Evolutionary conservation across 768 basidiomycete genomes (phyloP).

Genomic region (Suillus discolor): DNA sequence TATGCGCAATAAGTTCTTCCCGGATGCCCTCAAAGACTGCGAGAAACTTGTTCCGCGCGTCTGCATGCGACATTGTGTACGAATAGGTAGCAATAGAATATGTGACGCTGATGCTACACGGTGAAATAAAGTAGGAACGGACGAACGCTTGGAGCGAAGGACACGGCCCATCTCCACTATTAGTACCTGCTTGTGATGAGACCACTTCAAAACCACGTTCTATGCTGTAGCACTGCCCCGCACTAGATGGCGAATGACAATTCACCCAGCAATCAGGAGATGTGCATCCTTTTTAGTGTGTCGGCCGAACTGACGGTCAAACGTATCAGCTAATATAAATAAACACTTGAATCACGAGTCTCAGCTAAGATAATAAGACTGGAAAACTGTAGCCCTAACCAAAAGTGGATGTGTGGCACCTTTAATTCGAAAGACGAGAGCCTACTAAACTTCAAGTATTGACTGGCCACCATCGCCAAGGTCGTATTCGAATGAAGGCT

Average conservation of each 20-base stretch:
- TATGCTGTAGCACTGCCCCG: background rate
- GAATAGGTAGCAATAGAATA: background rate
- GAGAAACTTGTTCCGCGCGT: slow-evolving; percentile 67
- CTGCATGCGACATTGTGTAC: slow-evolving; percentile 31
- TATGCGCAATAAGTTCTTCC: slow-evolving; percentile 74
- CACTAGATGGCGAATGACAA: background rate
- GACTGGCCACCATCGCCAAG: background rate
- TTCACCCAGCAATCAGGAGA: background rate
- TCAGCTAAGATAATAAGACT: background rate
- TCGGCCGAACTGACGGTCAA: background rate
- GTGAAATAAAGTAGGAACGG: background rate
- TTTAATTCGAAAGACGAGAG: background rate
- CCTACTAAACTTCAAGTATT: background rate
- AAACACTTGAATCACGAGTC: background rate
- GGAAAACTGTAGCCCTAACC: background rate
- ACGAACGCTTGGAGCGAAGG: background rate
- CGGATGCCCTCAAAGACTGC: slow-evolving; percentile 70
- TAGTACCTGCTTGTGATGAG: background rate
- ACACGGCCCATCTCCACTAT: background rate
- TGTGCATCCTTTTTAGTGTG: background rate
- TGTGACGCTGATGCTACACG: background rate
- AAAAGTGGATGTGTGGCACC: background rate
- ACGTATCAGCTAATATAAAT: background rate
- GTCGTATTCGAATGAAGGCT: background rate
- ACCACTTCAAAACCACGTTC: background rate